Evolutionary conservation across 495 filamentous ascomycete genomes (phyloP).

Genomic region (Tuber borchii): DNA sequence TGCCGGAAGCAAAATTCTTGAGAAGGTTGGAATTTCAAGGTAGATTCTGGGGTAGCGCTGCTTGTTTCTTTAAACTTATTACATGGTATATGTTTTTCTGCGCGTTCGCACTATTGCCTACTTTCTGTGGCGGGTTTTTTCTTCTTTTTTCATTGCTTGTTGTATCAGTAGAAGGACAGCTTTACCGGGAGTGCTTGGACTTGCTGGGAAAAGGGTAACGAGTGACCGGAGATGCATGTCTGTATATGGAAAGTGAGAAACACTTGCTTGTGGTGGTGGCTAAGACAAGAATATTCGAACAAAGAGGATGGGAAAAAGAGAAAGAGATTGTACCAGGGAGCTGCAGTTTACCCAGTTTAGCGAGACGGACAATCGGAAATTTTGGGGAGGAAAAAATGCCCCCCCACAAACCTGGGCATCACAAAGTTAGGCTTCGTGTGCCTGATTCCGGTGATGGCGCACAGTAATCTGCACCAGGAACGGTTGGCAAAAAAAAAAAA

Average conservation of each 20-base stretch:
- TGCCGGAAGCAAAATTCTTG: conserved; percentile 26
- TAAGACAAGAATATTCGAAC: background rate
- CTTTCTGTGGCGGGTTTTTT: conserved; percentile 9
- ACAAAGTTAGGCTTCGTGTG: background rate
- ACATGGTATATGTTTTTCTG: conserved; percentile 4
- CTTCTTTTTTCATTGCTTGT: conserved; percentile 14
- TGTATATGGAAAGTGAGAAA: conserved; percentile 1
- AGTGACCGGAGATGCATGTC: background rate
- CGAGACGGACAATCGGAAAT: background rate
- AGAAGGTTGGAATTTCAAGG: conserved; percentile 30
- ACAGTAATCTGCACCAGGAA: background rate
- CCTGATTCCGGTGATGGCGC: conserved; percentile 1
- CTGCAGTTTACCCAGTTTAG: background rate
- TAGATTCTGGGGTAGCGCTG: conserved; percentile 23
- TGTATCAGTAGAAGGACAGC: conserved; percentile 34
- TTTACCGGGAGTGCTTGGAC: conserved; percentile 15
- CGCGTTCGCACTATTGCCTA: conserved; percentile 5
- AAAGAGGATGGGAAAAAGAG: background rate
- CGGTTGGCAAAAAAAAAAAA: background rate
- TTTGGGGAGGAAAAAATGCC: background rate
- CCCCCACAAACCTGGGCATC: background rate
- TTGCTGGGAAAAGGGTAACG: background rate
- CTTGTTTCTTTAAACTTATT: conserved; percentile 22
- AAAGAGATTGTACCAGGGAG: background rate
- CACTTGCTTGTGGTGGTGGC: background rate